Base-by-base conservation (phyloP, 768 basidiomycete species). In the Cyclocybe aegerita region DNA sequence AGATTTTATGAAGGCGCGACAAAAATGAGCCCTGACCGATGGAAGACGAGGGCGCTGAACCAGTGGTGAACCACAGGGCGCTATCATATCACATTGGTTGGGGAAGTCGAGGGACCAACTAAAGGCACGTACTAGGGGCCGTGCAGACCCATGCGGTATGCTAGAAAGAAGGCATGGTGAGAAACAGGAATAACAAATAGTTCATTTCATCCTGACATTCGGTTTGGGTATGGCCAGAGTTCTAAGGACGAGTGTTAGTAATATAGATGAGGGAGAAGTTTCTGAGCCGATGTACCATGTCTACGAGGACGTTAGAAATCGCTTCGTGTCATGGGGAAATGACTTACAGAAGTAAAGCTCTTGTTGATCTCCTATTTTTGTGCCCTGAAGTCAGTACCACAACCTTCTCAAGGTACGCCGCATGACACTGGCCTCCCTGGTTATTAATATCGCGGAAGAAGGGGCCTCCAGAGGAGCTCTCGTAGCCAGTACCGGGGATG, bases 51-150 rank as follows among this genome's bases (percentile, higher is more conserved):
- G 71, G 72, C 9, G 65, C 49, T 9, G 62, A 45, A 32, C 71
- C 69, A 37, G 66, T 63, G n/a, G 68, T 70, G 52, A 73, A 71
- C 57, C 59, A 68, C 17, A 76, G 65, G n/a, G 70, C 70, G 50
- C 65, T 66, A 34, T 36, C 4, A 43, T 8, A 12, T 46, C 12
- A 43, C 33, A 50, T 9, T 17, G 12, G 34, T 1, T 4, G 4
- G 15, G 11, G 4, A 14, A 36, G 23, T 43, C 2, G 16, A 37
- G 7, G 37, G 40, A 9, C 12, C 12, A 16, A 44, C 10, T 7
- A n/a, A 54, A 38, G 34, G 11, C 10, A 36, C 61, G 45, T 43
- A 65, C 62, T 70, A 72, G 2, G 70, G 70, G 6, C 70, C 70
- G 40, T 68, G 63, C 35, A 72, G 50, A 31, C 70, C 70, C 56